Evolutionary conservation across 2,329 filamentous ascomycete genomes (phyloP), one percentile per base, ranked within the genome.

Genomic region (Alternaria hordeiaustralica): DNA sequence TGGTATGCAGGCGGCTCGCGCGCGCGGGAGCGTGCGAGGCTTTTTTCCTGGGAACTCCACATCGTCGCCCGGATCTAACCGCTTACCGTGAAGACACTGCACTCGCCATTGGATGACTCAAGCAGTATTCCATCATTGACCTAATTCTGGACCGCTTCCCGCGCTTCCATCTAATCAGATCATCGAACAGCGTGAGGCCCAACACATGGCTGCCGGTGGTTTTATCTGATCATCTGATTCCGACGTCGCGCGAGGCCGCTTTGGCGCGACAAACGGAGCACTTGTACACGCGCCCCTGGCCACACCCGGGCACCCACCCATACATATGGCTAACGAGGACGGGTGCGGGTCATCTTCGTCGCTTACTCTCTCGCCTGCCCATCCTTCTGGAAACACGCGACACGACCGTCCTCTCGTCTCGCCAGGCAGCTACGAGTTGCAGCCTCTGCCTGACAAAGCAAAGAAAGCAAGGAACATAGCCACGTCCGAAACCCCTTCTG

Each of bases 351-450:
- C 66, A 53, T 64, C 64, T 60, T 58, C 63, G 53, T 55, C 65
- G 55, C 61, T 63, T 63, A 63, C 64, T 69, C 59, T 67, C 65
- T 70, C 72, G 63, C 61, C 62, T 62, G 65, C 60, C 67, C 51
- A 64, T 59, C 68, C 62, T 65, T 63, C 57, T 46, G 54, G 71
- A 69, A 65, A 64, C 68, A 71, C 73, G 63, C 68, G 66, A 60
- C 59, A 66, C 64, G 61, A 66, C 30, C 63, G 61, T 51, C 50
- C 58, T 65, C 60, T 69, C 60, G 58, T 65, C 50, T 63, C 69
- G 41, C 50, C 68, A 69, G 71, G 64, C 71, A 73, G 64, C 67
- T 76, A 74, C 75, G 77, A 79, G 55, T 73, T 78, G 58, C 71
- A 76, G 60, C 64, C 60, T 36, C 64, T 73, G 63, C 64, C 69